phyloP scores from a whole-genome alignment of 345 rosid genomes.

The Brassica carinata region DNA sequence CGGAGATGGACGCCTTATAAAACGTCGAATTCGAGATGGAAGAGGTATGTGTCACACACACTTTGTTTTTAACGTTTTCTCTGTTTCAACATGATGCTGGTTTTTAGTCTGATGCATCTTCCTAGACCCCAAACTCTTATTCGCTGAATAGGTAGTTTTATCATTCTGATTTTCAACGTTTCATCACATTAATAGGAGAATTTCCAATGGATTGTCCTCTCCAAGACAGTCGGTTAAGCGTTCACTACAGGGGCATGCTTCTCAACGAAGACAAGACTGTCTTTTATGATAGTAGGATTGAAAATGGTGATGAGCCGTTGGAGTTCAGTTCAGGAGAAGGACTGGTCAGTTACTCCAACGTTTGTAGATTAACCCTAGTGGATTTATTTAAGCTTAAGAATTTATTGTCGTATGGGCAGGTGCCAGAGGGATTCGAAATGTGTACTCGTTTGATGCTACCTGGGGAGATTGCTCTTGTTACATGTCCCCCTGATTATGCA shows the following conservation, averaged over 20 bases:
- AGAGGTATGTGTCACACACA: constrained; percentile 52
- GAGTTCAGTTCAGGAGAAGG: constrained; percentile 99
- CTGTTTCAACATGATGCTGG: neutral
- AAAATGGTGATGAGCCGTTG: constrained; percentile 76
- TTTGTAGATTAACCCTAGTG: neutral
- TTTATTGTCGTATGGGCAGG: constrained; percentile 45
- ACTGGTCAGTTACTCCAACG: constrained; percentile 54
- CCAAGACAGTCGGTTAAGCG: constrained; percentile 74
- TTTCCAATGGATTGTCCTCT: constrained; percentile 99
- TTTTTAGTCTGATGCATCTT: neutral
- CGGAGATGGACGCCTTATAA: constrained; percentile 95
- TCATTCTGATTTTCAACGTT: constrained; percentile 25
- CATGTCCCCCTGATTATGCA: constrained; percentile 97
- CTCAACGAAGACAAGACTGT: constrained; percentile 73
- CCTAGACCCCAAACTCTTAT: constrained; percentile 5
- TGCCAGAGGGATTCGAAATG: constrained; percentile 98
- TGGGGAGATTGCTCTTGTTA: constrained; percentile 87
- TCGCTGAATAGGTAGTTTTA: neutral
- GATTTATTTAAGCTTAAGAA: neutral
- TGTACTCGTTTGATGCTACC: constrained; percentile 95
- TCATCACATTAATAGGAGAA: constrained; percentile 59
- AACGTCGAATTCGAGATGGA: constrained; percentile 89
- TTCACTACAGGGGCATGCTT: constrained; percentile 90
- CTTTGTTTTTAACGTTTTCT: neutral
- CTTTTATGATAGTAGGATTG: constrained; percentile 75